These are phyloP conservation scores for Brassica rapa DNA, from an alignment of 345 rosid genomes.

Conservation along the genomic window DNA sequence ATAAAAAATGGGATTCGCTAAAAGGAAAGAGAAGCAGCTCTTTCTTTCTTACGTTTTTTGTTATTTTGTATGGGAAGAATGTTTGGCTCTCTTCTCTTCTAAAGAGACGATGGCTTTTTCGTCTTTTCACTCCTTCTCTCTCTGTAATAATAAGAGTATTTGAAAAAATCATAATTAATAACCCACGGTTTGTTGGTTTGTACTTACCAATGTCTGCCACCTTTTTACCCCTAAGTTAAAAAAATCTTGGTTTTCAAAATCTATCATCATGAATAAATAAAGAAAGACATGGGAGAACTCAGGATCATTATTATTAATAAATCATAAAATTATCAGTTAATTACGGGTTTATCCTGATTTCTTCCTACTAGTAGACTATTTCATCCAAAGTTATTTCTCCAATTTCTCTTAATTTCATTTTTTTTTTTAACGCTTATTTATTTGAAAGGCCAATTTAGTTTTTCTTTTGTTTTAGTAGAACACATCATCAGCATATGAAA, in stretches of 20 bases:
- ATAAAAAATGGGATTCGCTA: slow-evolving; percentile 18
- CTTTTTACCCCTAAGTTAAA: not conserved
- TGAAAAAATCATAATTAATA: not conserved
- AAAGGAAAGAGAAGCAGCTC: slow-evolving; percentile 6
- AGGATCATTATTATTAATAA: not conserved
- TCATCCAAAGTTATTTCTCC: not conserved
- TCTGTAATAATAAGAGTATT: not conserved
- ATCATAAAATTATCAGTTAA: not conserved
- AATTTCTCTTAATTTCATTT: not conserved
- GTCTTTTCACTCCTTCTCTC: not conserved
- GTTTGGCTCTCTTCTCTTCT: slow-evolving; percentile 30
- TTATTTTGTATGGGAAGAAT: slow-evolving; percentile 29
- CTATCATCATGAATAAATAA: not conserved
- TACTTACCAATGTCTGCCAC: slow-evolving; percentile 4
- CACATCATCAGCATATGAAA: not conserved
- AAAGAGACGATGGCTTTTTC: slow-evolving; percentile 25
- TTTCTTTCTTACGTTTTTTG: slow-evolving; percentile 31
- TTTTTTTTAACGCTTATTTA: no score
- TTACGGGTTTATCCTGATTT: not conserved
- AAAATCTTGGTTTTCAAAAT: not conserved
- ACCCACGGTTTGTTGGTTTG: slow-evolving; percentile 16
- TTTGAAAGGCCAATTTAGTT: not conserved
- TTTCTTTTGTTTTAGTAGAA: not conserved
- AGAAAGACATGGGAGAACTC: not conserved
- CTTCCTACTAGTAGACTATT: not conserved